Base-by-base conservation (phyloP, 2,329 filamentous ascomycete genomes). In the Polytolypa hystricis region DNA sequence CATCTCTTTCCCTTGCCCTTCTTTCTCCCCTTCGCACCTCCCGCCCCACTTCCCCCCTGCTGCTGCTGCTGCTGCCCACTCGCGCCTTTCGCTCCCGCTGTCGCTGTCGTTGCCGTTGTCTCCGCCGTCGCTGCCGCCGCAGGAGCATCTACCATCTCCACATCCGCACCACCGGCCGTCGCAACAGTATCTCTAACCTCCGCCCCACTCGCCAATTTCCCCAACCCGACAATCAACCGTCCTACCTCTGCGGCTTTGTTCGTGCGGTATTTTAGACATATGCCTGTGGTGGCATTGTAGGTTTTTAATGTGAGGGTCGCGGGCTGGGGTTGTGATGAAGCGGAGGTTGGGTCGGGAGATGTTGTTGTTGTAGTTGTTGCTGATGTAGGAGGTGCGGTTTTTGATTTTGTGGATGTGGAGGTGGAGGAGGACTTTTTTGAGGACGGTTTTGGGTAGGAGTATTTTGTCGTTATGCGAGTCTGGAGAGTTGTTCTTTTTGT, bases 381-480 rank as follows among this genome's bases (percentile, higher is more conserved):
- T 28, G 30, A 37, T 36, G 47, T 40, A 44, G 56, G 50, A 53
- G 51, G 35, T 51, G 52, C 44, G 50, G 49, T 37, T 50, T 54
- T 51, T 19, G 31, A 8, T 27, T 34, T 34, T 17, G 44, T 37
- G 27, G 54, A 30, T 40, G 56, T 49, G 41, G 58, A 45, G 33
- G 56, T 40, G 42, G 47, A 42, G 34, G 49, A 37, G n/a, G 51
- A 39, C 42, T 54, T 44, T 43, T 47, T 42, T 50, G 48, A 46
- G 44, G 47, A 48, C n/a, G n/a, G n/a, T 23, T 52, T 49, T 10
- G 59, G 55, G 57, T 89, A 77, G 56, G 77, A 80, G 75, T 96
- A 98, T 70, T 83, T 86, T 45, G 87, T 94, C 48, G 85, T 93
- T 65, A 96, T 84, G 54, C 79, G 76, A 32, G 89, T 87, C 87